A percentile compares a stretch with the other conserved stretches of the same genome.
These are phyloP conservation scores for Podospora tetraspora DNA, from an alignment of 495 filamentous ascomycete genomes.

Conservation along the genomic window DNA sequence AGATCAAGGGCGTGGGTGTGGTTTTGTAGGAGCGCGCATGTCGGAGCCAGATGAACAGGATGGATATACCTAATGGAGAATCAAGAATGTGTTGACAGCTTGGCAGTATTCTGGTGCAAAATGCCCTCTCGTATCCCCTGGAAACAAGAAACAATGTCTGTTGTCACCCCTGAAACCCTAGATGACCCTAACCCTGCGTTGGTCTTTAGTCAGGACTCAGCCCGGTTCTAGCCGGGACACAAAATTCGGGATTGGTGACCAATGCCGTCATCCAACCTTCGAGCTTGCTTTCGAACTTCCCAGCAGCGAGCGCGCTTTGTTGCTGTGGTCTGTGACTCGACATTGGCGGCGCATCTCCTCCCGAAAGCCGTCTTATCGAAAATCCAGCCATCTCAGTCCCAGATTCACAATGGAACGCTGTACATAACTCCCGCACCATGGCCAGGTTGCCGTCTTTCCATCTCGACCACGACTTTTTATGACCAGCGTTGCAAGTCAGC, in stretches of 20 bases:
- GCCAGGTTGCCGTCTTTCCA: background rate
- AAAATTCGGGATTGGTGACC: slow-evolving; percentile 3
- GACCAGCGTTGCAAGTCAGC: background rate
- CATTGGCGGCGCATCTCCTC: background rate
- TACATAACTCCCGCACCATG: background rate
- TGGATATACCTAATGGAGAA: background rate
- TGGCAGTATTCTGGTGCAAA: too few relatives aligned
- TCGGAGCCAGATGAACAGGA: background rate
- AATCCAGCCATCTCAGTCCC: background rate
- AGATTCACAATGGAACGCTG: background rate
- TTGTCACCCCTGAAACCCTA: background rate
- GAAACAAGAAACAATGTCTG: background rate
- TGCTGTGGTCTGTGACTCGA: background rate
- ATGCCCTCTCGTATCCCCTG: too few relatives aligned
- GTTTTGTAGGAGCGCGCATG: slow-evolving; percentile 28
- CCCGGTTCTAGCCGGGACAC: slow-evolving; percentile 6
- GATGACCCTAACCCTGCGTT: background rate
- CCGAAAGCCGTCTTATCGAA: background rate
- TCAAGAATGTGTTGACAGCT: too few relatives aligned
- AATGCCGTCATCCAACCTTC: slow-evolving; percentile 11
- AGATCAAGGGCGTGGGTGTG: slow-evolving; percentile 68
- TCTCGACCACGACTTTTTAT: background rate
- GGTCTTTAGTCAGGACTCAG: background rate
- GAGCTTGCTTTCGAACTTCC: background rate
- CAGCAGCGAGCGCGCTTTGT: slow-evolving; percentile 3